These are phyloP conservation scores for Hyphopichia buzzinii DNA, from an alignment of 1,139 yeast species.

Conservation along the genomic window DNA sequence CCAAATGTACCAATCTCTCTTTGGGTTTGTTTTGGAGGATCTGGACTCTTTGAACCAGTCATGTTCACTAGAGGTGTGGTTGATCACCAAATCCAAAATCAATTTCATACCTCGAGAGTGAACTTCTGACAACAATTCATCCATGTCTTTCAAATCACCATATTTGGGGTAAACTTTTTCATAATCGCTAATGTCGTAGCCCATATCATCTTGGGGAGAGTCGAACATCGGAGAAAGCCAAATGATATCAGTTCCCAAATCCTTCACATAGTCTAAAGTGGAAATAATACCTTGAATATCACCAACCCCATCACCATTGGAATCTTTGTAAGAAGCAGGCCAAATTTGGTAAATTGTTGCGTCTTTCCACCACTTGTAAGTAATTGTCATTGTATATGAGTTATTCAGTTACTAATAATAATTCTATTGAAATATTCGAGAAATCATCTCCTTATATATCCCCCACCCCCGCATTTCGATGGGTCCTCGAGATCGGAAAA, in stretches of 20 bases:
- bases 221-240: slow-evolving; percentile 26
- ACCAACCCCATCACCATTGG: slow-evolving; percentile 25
- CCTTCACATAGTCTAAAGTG: slow-evolving; percentile 20
- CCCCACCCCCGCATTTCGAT: not conserved
- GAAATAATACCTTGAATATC: slow-evolving; percentile 23
- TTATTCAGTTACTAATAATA: not conserved
- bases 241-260: slow-evolving; percentile 20
- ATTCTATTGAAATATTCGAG: not conserved
- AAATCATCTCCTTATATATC: not conserved
- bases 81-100: slow-evolving; percentile 23
- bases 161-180: slow-evolving; percentile 21
- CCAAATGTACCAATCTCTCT: slow-evolving; percentile 26
- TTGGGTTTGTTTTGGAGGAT: slow-evolving; percentile 19
- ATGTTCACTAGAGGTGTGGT: slow-evolving; percentile 23
- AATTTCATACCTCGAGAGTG: slow-evolving; percentile 21
- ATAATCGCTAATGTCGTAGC: slow-evolving; percentile 23
- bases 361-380: slow-evolving; percentile 20
- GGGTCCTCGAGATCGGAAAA: not conserved
- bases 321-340: slow-evolving; percentile 26
- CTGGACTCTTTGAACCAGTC: slow-evolving; percentile 25
- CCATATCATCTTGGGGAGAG: slow-evolving; percentile 27
- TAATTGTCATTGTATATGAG: slow-evolving; percentile 3
- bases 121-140: slow-evolving; percentile 15
- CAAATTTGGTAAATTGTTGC: slow-evolving; percentile 24
- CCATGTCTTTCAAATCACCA: slow-evolving; percentile 22